Evolutionary conservation across 78 protist species (phyloP), one percentile per base, ranked within the genome.

Genomic region (Anaeramoeba ignava): DNA sequence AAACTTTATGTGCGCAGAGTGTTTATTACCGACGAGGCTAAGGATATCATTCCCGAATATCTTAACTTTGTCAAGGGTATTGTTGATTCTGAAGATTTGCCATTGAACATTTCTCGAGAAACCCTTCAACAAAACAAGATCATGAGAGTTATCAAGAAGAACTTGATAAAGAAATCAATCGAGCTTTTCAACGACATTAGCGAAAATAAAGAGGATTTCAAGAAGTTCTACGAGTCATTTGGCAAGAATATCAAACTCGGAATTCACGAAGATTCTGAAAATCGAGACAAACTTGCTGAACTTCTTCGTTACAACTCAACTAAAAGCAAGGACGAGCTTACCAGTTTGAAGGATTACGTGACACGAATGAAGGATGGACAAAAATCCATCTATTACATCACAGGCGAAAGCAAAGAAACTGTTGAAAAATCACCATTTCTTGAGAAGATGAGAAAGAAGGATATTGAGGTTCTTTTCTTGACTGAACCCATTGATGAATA

Each of bases 401-500:
- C 99, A 27, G 99, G 99, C 80, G 99, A 97, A 92, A 33, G n/a
- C 81, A 73, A 73, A 33, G 3, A 31, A 33, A 2, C 3, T 81
- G 23, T 3, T 81, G 84, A 79, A 81, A 86, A 80, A 90, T 97
- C 99, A 39, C 98, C 99, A 40, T 95, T 96, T 91, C 82, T 96
- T 39, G 98, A 96, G 91, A 79, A 81, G 78, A 88, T 96, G 81
- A 88, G 86, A 86, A 41, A 81, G 90, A 78, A 82, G 80, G 92
- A 86, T 42, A 79, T 67, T 83, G 99, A 97, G 90, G 99, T 97
- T 78, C 93, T 98, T 78, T 96, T 92, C 96, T 86, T 98, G 96
- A 39, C 42, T 36, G 99, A 98, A 89, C 99, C 99, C 81, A 96
- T 98, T 79, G 99, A 98, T 85, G 99, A 98, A 94, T 96, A 96